Evolutionary conservation across 768 basidiomycete genomes (phyloP).

Genomic region (Sutorius australiensis): DNA sequence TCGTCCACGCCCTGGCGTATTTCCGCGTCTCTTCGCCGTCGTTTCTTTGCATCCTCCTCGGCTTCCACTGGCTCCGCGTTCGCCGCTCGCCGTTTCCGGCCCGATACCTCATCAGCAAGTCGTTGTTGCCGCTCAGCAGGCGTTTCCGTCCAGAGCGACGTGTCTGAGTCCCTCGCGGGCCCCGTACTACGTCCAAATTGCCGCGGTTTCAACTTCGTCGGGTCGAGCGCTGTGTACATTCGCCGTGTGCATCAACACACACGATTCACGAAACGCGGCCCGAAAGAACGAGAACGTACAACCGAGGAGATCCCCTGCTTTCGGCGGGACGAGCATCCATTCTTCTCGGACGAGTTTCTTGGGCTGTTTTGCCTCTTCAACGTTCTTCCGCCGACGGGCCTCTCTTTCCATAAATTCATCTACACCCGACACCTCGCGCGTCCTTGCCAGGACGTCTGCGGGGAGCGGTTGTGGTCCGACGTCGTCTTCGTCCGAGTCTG

Average conservation of each 20-base stretch:
- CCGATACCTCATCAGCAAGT: constrained; percentile 91
- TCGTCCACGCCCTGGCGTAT: constrained; percentile 72
- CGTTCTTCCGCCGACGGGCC: constrained; percentile 64
- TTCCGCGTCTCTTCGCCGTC: constrained; percentile 61
- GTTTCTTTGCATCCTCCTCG: constrained; percentile 42
- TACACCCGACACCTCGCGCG: constrained; percentile 59
- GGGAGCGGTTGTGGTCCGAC: constrained; percentile 81
- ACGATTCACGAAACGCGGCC: neutral
- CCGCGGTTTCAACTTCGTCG: constrained; percentile 74
- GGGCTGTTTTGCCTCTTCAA: constrained; percentile 78
- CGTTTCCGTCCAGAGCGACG: constrained; percentile 94
- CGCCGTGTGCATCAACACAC: neutral
- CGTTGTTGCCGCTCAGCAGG: constrained; percentile 89
- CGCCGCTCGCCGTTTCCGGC: constrained; percentile 73
- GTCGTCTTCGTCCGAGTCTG: constrained; percentile 68
- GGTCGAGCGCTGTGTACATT: constrained; percentile 69
- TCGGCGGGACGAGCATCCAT: constrained; percentile 97
- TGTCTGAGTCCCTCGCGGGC: constrained; percentile 44
- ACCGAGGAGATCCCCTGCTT: constrained; percentile 70
- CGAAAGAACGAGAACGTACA: constrained; percentile 47
- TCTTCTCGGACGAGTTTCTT: constrained; percentile 83
- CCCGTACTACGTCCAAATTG: constrained; percentile 68
- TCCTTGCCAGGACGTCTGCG: constrained; percentile 28
- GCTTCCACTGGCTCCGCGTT: constrained; percentile 45
- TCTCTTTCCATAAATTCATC: constrained; percentile 83